Evolutionary conservation across 1,284 basidiomycete species (phyloP), one percentile per base, ranked within the genome.

Genomic region (Tilletia indica): DNA sequence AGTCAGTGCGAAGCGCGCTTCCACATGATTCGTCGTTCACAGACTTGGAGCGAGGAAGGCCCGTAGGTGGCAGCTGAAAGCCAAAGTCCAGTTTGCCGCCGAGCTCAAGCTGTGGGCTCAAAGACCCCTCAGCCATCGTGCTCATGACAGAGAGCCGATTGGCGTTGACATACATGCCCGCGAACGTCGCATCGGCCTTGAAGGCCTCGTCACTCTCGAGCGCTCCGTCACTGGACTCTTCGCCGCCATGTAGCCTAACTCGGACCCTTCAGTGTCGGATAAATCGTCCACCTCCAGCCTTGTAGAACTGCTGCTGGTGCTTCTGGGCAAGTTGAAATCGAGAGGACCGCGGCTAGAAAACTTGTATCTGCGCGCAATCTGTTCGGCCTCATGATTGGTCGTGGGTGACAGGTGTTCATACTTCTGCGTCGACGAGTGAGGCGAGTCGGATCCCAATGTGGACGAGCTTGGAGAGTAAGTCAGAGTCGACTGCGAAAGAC

Each of bases 401-500:
- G 61, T 19, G 3, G 38, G 61, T 9, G 61, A 64, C 61, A 39
- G 12, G 34, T 39, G 61, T 36, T 64, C 61, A 21, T 39, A 38
- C 38, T 42, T 64, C 34, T 38, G 25, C 16, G 12, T 19, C 34
- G 61, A 64, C 14, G 61, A 34, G 34, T 16, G 34, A 5, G 61
- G 61, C 34, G 61, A 64, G 31, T 64, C 61, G 14, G 38, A 64
- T 3, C 61, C 61, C 34, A 64, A 19, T 5, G 61, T 64, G 31
- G 61, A 64, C 12, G 34, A 64, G 34, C 61, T 64, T 14, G 36
- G 61, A n/a, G 61, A 64, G 39, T 39, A 38, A 25, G 70, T 71
- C 31, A 79, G 63, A 39, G 78, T 78, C 2, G 74, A 73, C 68
- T 36, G 73, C 11, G 78, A 77, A 72, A 78, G 68, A 70, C 75